Conservation (phyloP, 192 early-diverging fungal genomes). For the Coemansia sp. region DNA sequence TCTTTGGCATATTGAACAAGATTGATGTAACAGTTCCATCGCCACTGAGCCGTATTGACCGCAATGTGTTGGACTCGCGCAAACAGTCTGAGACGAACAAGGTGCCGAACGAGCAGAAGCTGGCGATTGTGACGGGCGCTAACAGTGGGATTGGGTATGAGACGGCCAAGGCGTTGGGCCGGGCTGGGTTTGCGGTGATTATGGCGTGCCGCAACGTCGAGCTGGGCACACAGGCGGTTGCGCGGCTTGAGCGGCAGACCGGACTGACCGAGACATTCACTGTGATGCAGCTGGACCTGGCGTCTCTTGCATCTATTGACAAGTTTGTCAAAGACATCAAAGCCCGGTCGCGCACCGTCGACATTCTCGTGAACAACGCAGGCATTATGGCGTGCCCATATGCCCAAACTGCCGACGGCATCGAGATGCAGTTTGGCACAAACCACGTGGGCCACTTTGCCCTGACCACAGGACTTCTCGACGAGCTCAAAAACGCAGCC, state of each 20-base stretch:
- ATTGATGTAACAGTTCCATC: conserved; percentile 25
- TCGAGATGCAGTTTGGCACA: conserved; percentile 67
- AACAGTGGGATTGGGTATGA: conserved; percentile 63
- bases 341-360: conserved; percentile 16
- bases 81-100: not conserved
- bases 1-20: conserved; percentile 29
- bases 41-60: conserved; percentile 34
- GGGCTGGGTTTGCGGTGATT: conserved; percentile 56
- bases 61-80: conserved; percentile 21
- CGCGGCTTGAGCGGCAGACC: conserved; percentile 34
- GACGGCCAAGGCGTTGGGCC: conserved; percentile 58
- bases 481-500: conserved; percentile 18
- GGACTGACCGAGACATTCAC: conserved; percentile 35
- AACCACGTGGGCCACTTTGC: conserved; percentile 64
- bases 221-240: conserved; percentile 38
- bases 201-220: conserved; percentile 42
- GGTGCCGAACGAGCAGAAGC: conserved; percentile 21
- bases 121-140: conserved; percentile 57
- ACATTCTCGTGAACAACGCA: conserved; percentile 52
- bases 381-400: conserved; percentile 65
- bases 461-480: conserved; percentile 36
- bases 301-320: conserved; percentile 47
- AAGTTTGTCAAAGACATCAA: conserved; percentile 44
- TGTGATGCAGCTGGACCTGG: conserved; percentile 54
- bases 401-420: conserved; percentile 55